Base-by-base conservation (phyloP, 805 yeast species). In the Teunomyces panamensis region DNA sequence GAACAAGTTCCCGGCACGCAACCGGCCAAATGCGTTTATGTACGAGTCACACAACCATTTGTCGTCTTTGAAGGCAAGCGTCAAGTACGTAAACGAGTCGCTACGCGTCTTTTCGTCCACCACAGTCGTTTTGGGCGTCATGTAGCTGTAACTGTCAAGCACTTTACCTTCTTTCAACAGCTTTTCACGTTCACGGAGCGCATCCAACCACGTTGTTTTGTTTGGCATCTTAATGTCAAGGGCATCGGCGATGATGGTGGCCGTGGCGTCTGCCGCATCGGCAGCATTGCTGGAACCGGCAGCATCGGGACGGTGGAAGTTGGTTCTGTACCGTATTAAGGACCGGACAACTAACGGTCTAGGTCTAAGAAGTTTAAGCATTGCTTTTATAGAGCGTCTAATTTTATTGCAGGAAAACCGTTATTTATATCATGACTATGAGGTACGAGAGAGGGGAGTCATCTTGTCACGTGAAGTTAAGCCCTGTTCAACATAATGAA, bases 1-100 rank as follows among this genome's bases (percentile, higher is more conserved):
- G 67, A 91, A 91, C 53, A 91, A 74, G 65, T 90, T 96, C 35
- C 97, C 98, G 57, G 89, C 89, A 60, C 97, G 77, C 60, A 90
- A 75, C 54, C 96, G 78, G n/a, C 97, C 97, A 49, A 84, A 85
- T 3, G 96, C 91, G 64, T 87, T 88, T 58, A 89, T 86, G 61
- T 91, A 91, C 42, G 90, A 81, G 62, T 91, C 98, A 53, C 95
- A 81, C 27, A 89, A 73, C 81, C 86, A 83, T 30, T 78, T 71
- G 62, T 91, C 96, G 50, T 87, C 87, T 57, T 87, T 87, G 72
- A 91, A 90, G 0, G 97, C 96, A 43, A 91, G 71, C 1, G 78
- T 71, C 50, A 86, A 68, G 58, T 77, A 85, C 35, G 84, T 74
- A 56, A 87, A 87, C 2, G 96, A 88, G 55, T 90, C 97, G 9